phyloP scores from a whole-genome alignment of 2,329 filamentous ascomycete genomes.

The Teratosphaeriaceae sp. region DNA sequence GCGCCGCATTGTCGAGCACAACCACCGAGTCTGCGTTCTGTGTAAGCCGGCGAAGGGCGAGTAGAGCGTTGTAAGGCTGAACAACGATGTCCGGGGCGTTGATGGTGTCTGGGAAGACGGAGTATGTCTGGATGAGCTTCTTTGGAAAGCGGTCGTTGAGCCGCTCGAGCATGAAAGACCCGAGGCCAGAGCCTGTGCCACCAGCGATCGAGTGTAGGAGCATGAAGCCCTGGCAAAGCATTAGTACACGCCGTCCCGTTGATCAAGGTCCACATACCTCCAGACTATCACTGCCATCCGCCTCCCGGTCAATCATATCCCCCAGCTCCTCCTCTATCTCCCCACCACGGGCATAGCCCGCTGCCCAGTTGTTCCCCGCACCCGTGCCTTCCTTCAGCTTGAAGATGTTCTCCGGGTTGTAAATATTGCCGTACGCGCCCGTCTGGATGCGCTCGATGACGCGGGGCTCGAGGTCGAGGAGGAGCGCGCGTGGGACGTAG shows the following conservation, averaged over 20 bases:
- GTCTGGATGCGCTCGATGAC: slow-evolving; percentile 91
- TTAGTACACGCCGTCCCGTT: slow-evolving; percentile 3
- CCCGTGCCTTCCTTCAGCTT: slow-evolving; percentile 89
- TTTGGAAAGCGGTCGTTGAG: slow-evolving; percentile 98
- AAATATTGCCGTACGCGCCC: slow-evolving; percentile 94
- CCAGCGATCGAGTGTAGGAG: slow-evolving; percentile 96
- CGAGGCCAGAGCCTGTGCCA: slow-evolving; percentile 91
- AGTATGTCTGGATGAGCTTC: slow-evolving; percentile 98
- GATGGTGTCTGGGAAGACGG: slow-evolving; percentile 91
- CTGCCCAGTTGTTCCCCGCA: slow-evolving; percentile 97
- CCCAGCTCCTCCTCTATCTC: slow-evolving; percentile 92
- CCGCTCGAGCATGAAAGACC: slow-evolving; percentile 87
- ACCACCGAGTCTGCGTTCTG: slow-evolving; percentile 98
- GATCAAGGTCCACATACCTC: slow-evolving; percentile 51
- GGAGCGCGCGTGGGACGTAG: slow-evolving; percentile 93
- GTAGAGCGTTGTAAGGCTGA: slow-evolving; percentile 94
- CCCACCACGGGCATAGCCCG: slow-evolving; percentile 90
- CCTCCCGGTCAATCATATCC: slow-evolving; percentile 99
- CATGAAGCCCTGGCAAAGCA: slow-evolving; percentile 72
- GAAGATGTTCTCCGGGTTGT: slow-evolving; percentile 99
- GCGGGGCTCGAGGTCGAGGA: slow-evolving; percentile 90
- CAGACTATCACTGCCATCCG: slow-evolving; percentile 93
- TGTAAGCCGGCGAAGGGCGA: slow-evolving; percentile 83
- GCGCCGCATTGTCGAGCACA: slow-evolving; percentile 89
- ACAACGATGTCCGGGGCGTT: slow-evolving; percentile 79